Evolutionary conservation across 148 eudicot species (phyloP), one percentile per base, ranked within the genome.

Genomic region (Arctostaphylos glauca): DNA sequence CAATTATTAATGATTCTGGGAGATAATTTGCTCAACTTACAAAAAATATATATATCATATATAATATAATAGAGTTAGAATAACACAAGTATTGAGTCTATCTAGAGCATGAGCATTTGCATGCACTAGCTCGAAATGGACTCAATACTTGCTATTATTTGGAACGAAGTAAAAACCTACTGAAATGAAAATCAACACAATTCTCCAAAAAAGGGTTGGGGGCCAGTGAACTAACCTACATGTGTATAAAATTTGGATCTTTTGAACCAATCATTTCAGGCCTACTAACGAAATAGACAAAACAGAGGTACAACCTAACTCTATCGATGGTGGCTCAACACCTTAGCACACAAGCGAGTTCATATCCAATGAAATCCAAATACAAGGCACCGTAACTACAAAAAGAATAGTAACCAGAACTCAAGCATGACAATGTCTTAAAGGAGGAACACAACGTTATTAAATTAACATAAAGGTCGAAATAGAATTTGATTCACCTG

Each of bases 401-500:
- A 50, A 14, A 49, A 49, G 7, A 23, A 55, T 77, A 56, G 15
- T 55, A 41, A 23, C 60, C 50, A 53, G 55, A 47, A 47, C 15
- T 53, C 41, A 25, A 7, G 41, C 44, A 54, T 53, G 80, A 77
- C 18, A 3, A 25, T 23, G 21, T n/a, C 80, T 3, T 13, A 77
- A 46, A 50, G 56, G 10, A 76, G 46, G 54, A 75, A 1, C 3
- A 75, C 23, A 3, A 31, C 21, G 6, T 21, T 43, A 50, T 14
- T 21, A 76, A 64, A 31, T 16, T 25, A 31, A 53, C 2, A 5
- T 14, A 77, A 4, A 48, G 47, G 38, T 54, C 2, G 48, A 10
- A 59, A 41, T 19, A n/a, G 15, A 55, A 79, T 54, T 47, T 53
- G 55, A 47, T 38, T 62, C 46, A 93, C 99, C 98, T 96, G 94